These are phyloP conservation scores for Spiraea crenata DNA, from an alignment of 331 rosid genomes.

Conservation along the genomic window DNA sequence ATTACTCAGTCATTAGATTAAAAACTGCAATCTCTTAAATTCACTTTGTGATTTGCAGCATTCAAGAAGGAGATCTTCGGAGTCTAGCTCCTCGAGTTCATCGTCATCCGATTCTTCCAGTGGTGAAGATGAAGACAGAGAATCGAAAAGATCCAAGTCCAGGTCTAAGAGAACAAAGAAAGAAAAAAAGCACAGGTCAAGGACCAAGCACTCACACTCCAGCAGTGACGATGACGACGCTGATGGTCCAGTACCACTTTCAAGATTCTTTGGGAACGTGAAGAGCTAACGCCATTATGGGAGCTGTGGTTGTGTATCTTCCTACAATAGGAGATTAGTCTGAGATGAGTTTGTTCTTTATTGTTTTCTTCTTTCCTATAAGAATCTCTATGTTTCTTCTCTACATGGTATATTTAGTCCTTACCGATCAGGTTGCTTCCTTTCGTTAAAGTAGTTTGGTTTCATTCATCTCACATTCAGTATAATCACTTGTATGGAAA, in stretches of 20 bases:
- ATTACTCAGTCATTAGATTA: neutral
- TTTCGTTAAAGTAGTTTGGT: neutral
- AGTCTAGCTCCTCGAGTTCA: conserved; percentile 69
- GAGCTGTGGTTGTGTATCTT: conserved; percentile 39
- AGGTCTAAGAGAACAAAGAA: conserved; percentile 77
- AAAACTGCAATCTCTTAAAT: conserved; percentile 5
- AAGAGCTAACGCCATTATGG: conserved; percentile 44
- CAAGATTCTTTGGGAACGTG: conserved; percentile 71
- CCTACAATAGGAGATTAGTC: conserved; percentile 30
- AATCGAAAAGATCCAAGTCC: conserved; percentile 77
- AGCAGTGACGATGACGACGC: conserved; percentile 45
- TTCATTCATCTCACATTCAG: conserved; percentile 13
- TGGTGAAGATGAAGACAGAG: conserved; percentile 68
- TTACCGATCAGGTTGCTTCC: conserved; percentile 9
- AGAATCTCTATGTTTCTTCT: conserved; percentile 20
- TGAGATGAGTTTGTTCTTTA: conserved; percentile 28
- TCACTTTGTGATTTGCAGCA: conserved; percentile 49
- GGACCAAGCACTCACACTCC: conserved; percentile 56
- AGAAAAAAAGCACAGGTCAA: conserved; percentile 79
- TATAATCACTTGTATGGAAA: neutral
- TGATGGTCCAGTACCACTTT: conserved; percentile 87
- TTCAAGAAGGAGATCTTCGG: conserved; percentile 75
- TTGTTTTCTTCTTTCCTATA: conserved; percentile 10
- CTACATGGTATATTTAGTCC: conserved; percentile 28
- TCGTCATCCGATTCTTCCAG: conserved; percentile 53